phyloP scores from a whole-genome alignment of 2,329 filamentous ascomycete genomes.

The Colletotrichum sp. region DNA sequence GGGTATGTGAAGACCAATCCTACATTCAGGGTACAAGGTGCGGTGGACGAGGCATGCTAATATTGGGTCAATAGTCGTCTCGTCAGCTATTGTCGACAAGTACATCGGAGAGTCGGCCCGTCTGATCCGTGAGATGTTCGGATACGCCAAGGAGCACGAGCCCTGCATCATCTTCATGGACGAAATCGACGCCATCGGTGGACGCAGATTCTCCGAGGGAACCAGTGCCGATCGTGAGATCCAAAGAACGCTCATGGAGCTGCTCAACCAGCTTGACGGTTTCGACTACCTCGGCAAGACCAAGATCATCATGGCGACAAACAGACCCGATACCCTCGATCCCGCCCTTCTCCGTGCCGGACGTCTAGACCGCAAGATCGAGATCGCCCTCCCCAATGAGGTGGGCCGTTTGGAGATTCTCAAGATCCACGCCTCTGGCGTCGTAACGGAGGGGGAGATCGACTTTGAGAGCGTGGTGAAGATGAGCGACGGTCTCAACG shows the following conservation, averaged over 20 bases:
- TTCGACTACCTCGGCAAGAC: conserved; percentile 99
- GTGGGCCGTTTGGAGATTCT: conserved; percentile 95
- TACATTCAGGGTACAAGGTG: not conserved
- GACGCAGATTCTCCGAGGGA: conserved; percentile 93
- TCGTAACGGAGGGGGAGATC: conserved; percentile 90
- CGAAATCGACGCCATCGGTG: conserved; percentile 98
- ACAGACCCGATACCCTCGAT: conserved; percentile 94
- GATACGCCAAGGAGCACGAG: conserved; percentile 98
- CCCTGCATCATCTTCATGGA: conserved; percentile 99
- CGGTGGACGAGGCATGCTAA: conserved; percentile 16
- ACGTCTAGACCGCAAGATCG: conserved; percentile 95
- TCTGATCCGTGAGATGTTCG: conserved; percentile 98
- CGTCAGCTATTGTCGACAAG: conserved; percentile 98
- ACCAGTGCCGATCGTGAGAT: conserved; percentile 98
- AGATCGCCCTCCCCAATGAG: conserved; percentile 96
- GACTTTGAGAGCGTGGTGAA: conserved; percentile 99
- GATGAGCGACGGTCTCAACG: conserved; percentile 99
- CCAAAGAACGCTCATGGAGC: conserved; percentile 96
- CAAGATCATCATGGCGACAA: conserved; percentile 99
- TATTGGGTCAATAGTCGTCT: conserved; percentile 71
- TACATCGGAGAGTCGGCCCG: conserved; percentile 98
- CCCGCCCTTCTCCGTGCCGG: conserved; percentile 91
- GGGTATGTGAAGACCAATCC: conserved; percentile 58
- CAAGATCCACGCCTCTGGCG: conserved; percentile 92
- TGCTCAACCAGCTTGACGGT: conserved; percentile 97